Percentiles rank a stretch among this genome's conserved stretches.
phyloP scores from a whole-genome alignment of 139 green algal species.

The Chlorella vulgaris region DNA sequence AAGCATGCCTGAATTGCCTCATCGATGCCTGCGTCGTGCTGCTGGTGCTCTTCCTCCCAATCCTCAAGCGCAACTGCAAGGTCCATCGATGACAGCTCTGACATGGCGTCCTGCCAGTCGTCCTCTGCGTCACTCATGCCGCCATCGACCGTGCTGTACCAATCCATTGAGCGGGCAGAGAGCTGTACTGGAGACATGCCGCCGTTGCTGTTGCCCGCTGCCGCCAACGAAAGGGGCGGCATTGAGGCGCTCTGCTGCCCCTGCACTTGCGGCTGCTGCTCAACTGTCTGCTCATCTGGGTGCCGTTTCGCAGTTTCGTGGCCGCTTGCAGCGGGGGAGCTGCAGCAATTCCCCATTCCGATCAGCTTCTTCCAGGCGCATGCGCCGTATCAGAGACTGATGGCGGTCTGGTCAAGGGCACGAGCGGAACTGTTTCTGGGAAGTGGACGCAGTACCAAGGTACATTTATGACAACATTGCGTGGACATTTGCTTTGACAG shows the following conservation, averaged over 20 bases:
- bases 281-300: background rate
- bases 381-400: background rate
- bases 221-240: background rate
- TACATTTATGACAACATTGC: too few species aligned
- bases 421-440: too few species aligned
- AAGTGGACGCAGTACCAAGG: too few species aligned
- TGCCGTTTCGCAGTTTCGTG: background rate
- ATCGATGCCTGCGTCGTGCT: background rate
- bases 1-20: constrained; percentile 4
- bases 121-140: constrained; percentile 12
- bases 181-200: background rate
- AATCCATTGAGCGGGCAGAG: background rate
- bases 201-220: background rate
- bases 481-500: too few species aligned
- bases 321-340: background rate
- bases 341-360: background rate
- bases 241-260: background rate
- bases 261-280: background rate
- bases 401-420: background rate
- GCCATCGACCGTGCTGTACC: background rate
- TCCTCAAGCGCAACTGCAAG: constrained; percentile 15
- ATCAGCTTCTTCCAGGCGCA: background rate
- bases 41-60: constrained; percentile 17
- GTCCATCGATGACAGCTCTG: constrained; percentile 13
- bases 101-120: constrained; percentile 15